Conservation (phyloP, 768 basidiomycete species). For the Chalciporus pseudorubinellus region DNA sequence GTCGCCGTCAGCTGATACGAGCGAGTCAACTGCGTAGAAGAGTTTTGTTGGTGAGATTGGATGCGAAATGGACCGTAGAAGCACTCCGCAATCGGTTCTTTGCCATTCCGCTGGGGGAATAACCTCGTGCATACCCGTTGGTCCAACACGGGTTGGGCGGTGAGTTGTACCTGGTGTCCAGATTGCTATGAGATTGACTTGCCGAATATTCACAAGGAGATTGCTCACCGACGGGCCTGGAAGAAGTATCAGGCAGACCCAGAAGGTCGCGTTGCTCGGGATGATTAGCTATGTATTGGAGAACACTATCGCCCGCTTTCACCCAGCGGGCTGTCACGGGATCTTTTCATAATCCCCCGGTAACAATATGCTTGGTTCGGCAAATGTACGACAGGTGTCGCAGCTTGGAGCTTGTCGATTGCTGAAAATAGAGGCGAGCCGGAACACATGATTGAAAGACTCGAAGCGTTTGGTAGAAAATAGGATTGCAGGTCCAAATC, state of each 20-base stretch:
- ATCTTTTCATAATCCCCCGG: constrained; percentile 15
- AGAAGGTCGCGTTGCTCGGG: constrained; percentile 5
- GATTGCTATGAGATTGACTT: not conserved
- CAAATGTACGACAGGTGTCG: constrained; percentile 18
- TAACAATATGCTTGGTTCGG: not conserved
- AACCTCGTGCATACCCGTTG: too few species aligned
- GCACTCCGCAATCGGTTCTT: not conserved
- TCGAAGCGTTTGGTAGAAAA: constrained; percentile 32
- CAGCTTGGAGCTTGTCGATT: constrained; percentile 32
- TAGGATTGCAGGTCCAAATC: constrained; percentile 29
- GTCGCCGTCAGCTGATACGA: constrained; percentile 4
- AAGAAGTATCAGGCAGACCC: not conserved
- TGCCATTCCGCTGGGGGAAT: not conserved
- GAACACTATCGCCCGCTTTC: not conserved
- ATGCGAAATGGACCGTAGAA: not conserved
- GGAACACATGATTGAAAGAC: constrained; percentile 29
- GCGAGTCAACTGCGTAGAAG: not conserved
- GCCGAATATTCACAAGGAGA: not conserved
- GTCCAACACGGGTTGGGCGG: too few species aligned
- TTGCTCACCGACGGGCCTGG: not conserved
- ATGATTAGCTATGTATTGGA: constrained; percentile 2
- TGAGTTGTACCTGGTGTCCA: not conserved
- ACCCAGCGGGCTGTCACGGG: not conserved
- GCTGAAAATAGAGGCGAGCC: constrained; percentile 23
- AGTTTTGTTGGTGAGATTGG: not conserved